Percentiles rank a stretch among this genome's conserved stretches.
Conservation (phyloP, 352 stramenopile genomes). For the Phytophthora vignae region DNA sequence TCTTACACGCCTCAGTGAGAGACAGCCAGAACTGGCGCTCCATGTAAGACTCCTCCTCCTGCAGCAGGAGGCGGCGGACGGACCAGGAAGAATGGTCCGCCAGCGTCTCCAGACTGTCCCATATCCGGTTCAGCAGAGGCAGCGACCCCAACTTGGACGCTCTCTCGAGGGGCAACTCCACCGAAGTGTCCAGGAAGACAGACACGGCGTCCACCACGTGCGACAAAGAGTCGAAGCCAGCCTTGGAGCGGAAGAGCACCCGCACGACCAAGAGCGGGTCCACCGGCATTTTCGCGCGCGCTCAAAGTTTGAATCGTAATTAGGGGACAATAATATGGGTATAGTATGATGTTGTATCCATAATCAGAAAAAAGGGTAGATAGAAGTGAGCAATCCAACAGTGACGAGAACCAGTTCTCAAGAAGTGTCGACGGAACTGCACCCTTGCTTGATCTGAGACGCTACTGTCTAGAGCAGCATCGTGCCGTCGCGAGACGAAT, state of each 20-base stretch:
- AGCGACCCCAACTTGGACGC: neutral
- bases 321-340: too few relatives aligned
- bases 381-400: too few relatives aligned
- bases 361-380: too few relatives aligned
- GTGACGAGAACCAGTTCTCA: too few relatives aligned
- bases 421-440: too few relatives aligned
- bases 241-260: neutral
- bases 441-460: too few relatives aligned
- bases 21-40: neutral
- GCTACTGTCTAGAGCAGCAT: too few relatives aligned
- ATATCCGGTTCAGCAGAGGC: neutral
- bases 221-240: neutral
- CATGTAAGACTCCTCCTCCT: neutral
- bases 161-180: neutral
- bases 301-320: too few relatives aligned
- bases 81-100: neutral
- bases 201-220: neutral
- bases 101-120: neutral
- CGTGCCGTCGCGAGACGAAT: too few relatives aligned
- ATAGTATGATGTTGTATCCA: too few relatives aligned
- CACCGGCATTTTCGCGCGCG: too few relatives aligned
- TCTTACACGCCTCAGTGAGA: neutral
- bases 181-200: neutral
- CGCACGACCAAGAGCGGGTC: neutral
- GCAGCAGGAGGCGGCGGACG: neutral